A percentile compares a stretch with the other conserved stretches of the same genome.
phyloP scores from a whole-genome alignment of 306 rosid species.

The Pterocarpus santalinus region DNA sequence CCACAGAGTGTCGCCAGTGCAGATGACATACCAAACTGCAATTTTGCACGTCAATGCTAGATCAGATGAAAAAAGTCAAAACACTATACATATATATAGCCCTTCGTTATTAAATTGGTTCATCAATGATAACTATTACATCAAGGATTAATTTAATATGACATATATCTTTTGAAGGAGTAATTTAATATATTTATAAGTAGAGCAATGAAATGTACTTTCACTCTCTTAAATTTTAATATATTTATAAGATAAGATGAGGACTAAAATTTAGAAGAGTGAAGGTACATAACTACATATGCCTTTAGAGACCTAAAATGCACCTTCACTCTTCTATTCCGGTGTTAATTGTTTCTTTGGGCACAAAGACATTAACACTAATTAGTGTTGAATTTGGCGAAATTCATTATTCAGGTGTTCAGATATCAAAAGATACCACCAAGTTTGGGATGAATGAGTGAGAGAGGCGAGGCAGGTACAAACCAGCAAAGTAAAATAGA shows the following conservation, averaged over 20 bases:
- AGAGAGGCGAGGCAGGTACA: not conserved
- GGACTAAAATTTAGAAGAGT: too few species aligned
- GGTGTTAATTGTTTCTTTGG: not conserved
- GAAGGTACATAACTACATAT: too few species aligned
- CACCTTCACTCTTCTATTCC: not conserved
- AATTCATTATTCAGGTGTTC: not conserved
- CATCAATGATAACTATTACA: not conserved
- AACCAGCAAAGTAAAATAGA: constrained; percentile 62
- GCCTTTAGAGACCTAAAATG: not conserved
- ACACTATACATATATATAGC: not conserved
- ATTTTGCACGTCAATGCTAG: not conserved
- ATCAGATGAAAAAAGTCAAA: too few species aligned
- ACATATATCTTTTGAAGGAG: too few species aligned
- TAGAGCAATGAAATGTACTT: too few species aligned
- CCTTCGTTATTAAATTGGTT: not conserved
- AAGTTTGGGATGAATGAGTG: not conserved
- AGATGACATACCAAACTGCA: constrained; percentile 73
- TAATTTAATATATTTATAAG: too few species aligned
- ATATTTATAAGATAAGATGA: too few species aligned
- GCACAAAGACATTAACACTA: not conserved
- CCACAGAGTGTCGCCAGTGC: constrained; percentile 81
- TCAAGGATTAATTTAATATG: not conserved
- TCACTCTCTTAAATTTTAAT: too few species aligned
- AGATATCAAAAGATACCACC: not conserved
- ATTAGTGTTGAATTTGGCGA: not conserved